Evolutionary conservation across 768 basidiomycete species (phyloP), one percentile per base, ranked within the genome.

Genomic region (Podaxis mareebaensis): DNA sequence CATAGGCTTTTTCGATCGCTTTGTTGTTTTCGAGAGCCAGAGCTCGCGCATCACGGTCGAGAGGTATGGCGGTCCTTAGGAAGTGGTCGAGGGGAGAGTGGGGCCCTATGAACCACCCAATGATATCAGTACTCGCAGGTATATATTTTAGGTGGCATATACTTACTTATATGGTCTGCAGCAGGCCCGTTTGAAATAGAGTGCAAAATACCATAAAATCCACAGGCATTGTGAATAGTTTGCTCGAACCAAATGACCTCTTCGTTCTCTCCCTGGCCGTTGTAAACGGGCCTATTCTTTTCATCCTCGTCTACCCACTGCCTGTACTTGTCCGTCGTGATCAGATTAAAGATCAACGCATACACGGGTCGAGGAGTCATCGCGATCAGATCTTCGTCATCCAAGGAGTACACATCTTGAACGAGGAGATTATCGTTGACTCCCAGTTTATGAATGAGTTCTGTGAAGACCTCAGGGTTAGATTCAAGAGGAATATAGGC

Each of bases 221-320:
- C 77, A 59, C 77, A 78, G 1, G 77, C 77, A 57, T 78, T 77
- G 20, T 71, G 64, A 48, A 78, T 78, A 22, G 76, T 77, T 61
- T 78, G 77, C 51, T 73, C 62, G 65, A 72, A 76, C 76, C 76
- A 78, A 20, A 76, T 63, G n/a, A 73, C 74, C 11, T 70, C 70
- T 60, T 77, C 77, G 8, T 60, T 65, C 38, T 70, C 69, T 22
- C 76, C 77, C 33, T 63, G 64, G 17, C 75, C 75, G 20, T 65
- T 65, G 58, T 77, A 77, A 8, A 64, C 66, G 0, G 65, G 61
- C 58, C 68, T 69, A 1, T 63, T 52, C 17, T 68, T 68, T 40
- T 75, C 72, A 40, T 71, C 68, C 17, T 69, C 68, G 8, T 61
- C 65, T 15, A 58, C 28, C 56, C 66, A 57, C 17, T 63, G 42